Base-by-base conservation (phyloP, 129 eudicot species). In the Artemisia tridentata region DNA sequence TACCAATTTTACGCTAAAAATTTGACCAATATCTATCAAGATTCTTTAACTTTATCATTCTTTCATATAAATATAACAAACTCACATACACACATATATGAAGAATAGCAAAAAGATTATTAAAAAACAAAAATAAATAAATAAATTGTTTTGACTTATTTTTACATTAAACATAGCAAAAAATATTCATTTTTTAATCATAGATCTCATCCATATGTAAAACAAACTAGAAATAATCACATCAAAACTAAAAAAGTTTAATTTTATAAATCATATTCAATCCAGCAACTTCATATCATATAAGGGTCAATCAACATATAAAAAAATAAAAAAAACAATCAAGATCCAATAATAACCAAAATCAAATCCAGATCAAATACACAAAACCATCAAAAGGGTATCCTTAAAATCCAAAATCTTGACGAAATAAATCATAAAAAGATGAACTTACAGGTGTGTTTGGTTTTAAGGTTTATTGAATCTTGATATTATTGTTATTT, bases 171-270 rank as follows among this genome's bases (percentile, higher is more conserved):
- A 38, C 45, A 38, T 38, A 38, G 45, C 47, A 50, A 11, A 69
- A 52, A 70, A 63, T 16, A 61, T 51, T 51, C 66, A 11, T 75
- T 27, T 38, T 41, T 20, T 68, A 60, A 2, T 41, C 75, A 69
- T 63, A 51, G 76, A 77, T 77, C 76, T 70, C 81, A 62, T 69
- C 75, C 61, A 69, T 31, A 4, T 12, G 2, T 9, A 3, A 47
- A 11, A 43, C 41, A 60, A 69, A 11, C 15, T 46, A 62, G 3
- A 17, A 61, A 77, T 51, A 63, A 7, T 19, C 53, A 52, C 41
- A 63, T n/a, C 52, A 23, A 16, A 60, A 34, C 64, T 65, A 0
- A 74, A 29, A 31, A 29, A 74, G 12, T 34, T 62, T 69, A 34
- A 5, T 34, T 34, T 7, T 34, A 3, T 34, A 3, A 34, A 34